Base-by-base conservation (phyloP, 805 yeast species). In the Candida endomychidarum region DNA sequence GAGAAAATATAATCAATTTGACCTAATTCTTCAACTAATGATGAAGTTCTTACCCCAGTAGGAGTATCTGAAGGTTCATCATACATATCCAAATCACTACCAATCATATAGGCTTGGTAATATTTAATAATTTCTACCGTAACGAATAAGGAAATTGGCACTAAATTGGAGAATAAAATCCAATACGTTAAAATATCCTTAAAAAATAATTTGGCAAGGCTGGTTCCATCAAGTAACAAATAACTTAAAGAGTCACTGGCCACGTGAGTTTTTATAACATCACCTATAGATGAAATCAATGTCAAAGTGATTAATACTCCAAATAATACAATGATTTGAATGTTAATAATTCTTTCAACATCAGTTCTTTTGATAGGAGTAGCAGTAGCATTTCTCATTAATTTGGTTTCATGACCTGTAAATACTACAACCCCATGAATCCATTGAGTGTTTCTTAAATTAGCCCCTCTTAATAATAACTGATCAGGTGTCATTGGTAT, bases 321-420 rank as follows among this genome's bases (percentile, higher is more conserved):
- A 59, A 93, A 93, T 46, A 93, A 68, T 2, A 91, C 96, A 43
- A 93, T 66, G 53, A 93, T 91, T 61, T 93, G 99, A 52, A 86
- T 63, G 58, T 93, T 95, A 52, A 93, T 91, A 64, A 90, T 85
- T 60, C 95, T 79, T 68, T 93, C 99, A 10, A 95, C 97, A 18
- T 96, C 96, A 0, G 99, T 93, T 54, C 95, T 77, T 60, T 93
- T 93, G 54, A 93, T 95, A 8, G 99, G 99, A 2, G 99, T 83
- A 1, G 99, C 97, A 2, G 98, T 90, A 14, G 99, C 99, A 66
- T 93, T 93, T 58, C 99, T 80, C 98, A 93, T 91, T 49, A 93
- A 72, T 56, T 93, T 93, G 0, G 99, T 93, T 65, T 93, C 99
- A 60, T 95, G 99, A 15, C 99, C 99, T 0, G 99, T 93, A 60